Evolutionary conservation across 768 basidiomycete genomes (phyloP), one percentile per base, ranked within the genome.

Genomic region (Suillus subluteus): DNA sequence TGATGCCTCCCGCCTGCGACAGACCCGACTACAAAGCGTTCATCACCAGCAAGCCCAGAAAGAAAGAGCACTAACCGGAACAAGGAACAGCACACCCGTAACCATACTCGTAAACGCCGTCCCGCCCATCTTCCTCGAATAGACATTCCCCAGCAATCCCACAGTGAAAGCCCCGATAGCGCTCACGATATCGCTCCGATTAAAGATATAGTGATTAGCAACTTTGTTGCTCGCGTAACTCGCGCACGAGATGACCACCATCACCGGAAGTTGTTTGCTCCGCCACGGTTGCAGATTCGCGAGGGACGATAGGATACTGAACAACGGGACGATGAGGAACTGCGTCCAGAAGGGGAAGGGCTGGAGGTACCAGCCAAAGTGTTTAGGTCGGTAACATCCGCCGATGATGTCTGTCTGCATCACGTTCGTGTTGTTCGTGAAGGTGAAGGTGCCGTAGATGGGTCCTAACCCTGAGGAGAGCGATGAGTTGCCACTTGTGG

Each of bases 31-130:
- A 69, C 58, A 52, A 58, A 40, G 69, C 32, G 21, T 64, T 18
- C 18, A 63, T 56, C 6, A 37, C 65, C 52, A 62, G 58, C 56
- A 64, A 61, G 43, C 21, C 23, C n/a, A 68, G 21, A 26, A 15
- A 65, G 11, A 55, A 35, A 6, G 43, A 70, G 61, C 23, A 84
- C 90, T 75, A 74, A 94, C 93, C 15, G 94, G 94, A 32, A 96
- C 92, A 67, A 95, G 80, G 78, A 96, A 94, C 68, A 94, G 76
- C 6, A 96, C 92, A 46, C 93, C 94, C 32, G 94, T 91, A 48
- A 95, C 92, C 94, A 96, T 96, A 2, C 89, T 89, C 12, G 93
- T 94, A 78, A 95, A 95, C 23, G 94, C 94, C 4, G 93, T 95
- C 9, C 93, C 94, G 9, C 90, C 86, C 85, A 92, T 89, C 74